Evolutionary conservation across 305 asterid genomes (phyloP).

Genomic region (Fraxinus dipetala): DNA sequence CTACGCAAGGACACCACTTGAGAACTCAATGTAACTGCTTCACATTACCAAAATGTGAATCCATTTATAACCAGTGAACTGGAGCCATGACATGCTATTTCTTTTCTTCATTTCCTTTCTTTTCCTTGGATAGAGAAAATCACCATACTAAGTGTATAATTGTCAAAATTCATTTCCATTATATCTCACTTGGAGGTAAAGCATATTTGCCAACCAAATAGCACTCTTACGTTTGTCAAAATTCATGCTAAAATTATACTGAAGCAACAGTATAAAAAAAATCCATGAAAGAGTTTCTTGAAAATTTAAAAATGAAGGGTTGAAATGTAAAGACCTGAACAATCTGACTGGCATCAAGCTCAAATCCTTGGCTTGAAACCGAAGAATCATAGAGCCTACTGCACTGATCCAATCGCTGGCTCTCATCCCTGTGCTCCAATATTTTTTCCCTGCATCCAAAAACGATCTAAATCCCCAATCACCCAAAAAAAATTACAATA

Average conservation of each 20-base stretch:
- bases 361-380: conserved; percentile 71
- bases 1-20: background rate
- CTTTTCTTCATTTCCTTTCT: background rate
- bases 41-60: background rate
- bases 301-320: background rate
- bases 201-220: background rate
- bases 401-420: conserved; percentile 81
- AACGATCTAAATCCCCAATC: conserved; percentile 17
- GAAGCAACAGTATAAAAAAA: background rate
- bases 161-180: background rate
- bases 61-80: background rate
- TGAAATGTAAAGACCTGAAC: conserved; percentile 53
- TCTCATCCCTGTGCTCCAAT: conserved; percentile 83
- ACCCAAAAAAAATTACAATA: background rate
- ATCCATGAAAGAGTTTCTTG: background rate
- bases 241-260: background rate
- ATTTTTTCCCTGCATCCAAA: conserved; percentile 67
- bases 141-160: background rate
- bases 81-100: background rate
- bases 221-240: background rate
- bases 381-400: conserved; percentile 85
- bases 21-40: background rate
- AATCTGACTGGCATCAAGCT: conserved; percentile 79
- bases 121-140: background rate
- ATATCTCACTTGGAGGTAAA: background rate